A percentile compares a stretch with the other conserved stretches of the same genome.
These are phyloP conservation scores for Saturnispora bothae DNA, from an alignment of 805 yeast genomes.

Conservation along the genomic window DNA sequence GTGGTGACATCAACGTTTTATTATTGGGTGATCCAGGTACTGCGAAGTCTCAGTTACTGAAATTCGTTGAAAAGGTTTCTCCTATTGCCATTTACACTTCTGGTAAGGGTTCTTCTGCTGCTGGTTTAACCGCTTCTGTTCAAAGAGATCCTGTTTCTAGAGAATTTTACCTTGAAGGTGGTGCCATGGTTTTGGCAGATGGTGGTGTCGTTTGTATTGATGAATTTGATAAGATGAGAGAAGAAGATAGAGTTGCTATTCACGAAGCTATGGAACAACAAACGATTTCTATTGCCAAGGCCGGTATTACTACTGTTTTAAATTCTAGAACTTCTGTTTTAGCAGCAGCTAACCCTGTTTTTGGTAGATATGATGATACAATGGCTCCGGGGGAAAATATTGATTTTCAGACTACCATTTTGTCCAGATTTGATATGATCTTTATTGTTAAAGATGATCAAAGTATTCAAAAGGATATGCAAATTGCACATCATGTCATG, in stretches of 20 bases:
- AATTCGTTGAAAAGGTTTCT: slow-evolving; percentile 89
- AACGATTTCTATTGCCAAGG: slow-evolving; percentile 96
- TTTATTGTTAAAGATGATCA: slow-evolving; percentile 95
- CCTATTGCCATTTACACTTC: slow-evolving; percentile 95
- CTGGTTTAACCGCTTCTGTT: slow-evolving; percentile 97
- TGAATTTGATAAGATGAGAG: slow-evolving; percentile 98
- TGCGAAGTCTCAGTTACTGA: slow-evolving; percentile 91
- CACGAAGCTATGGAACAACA: slow-evolving; percentile 99
- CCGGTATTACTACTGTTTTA: slow-evolving; percentile 94
- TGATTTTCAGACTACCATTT: slow-evolving; percentile 92
- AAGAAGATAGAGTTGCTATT: slow-evolving; percentile 96
- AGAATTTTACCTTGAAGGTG: slow-evolving; percentile 95
- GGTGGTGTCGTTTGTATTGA: slow-evolving; percentile 99
- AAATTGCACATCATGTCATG: slow-evolving; percentile 92
- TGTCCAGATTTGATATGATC: slow-evolving; percentile 98
- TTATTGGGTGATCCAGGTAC: slow-evolving; percentile 98
- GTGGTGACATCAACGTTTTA: slow-evolving; percentile 95
- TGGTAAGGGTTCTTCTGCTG: slow-evolving; percentile 99
- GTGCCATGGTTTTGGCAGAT: slow-evolving; percentile 99
- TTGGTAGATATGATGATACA: slow-evolving; percentile 92
- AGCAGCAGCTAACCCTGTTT: slow-evolving; percentile 97
- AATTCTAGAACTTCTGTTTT: slow-evolving; percentile 93
- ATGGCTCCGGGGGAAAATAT: slow-evolving; percentile 97
- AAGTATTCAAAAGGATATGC: slow-evolving; percentile 70
- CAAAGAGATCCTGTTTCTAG: slow-evolving; percentile 83